Conservation (phyloP, 2,329 filamentous ascomycete species). For the Cryoendolithus antarcticus region DNA sequence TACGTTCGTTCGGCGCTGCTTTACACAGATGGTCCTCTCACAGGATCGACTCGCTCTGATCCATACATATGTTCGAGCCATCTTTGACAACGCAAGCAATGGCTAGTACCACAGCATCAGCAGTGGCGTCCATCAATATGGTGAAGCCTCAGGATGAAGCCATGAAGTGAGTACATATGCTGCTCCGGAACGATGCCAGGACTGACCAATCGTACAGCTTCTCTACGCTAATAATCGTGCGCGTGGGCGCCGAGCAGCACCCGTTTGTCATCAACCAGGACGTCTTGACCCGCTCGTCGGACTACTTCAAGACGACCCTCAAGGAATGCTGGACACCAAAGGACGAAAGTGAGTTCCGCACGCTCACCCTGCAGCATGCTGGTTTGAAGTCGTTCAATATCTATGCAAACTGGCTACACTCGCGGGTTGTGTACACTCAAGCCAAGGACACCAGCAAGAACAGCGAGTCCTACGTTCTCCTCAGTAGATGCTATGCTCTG, state of each 20-base stretch:
- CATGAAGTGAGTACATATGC: too few species aligned
- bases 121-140: too few species aligned
- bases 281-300: conserved; percentile 1
- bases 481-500: conserved; percentile 8
- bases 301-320: conserved; percentile 7
- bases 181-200: background rate
- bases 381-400: conserved; percentile 6
- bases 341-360: conserved; percentile 6
- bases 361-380: conserved; percentile 7
- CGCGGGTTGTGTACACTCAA: conserved; percentile 2
- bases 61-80: too few species aligned
- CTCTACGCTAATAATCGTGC: background rate
- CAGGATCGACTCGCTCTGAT: too few species aligned
- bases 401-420: conserved; percentile 14
- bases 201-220: background rate
- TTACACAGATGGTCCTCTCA: too few species aligned
- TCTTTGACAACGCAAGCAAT: too few species aligned
- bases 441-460: background rate
- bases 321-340: conserved; percentile 4
- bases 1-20: too few species aligned
- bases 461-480: background rate
- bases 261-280: conserved; percentile 1
- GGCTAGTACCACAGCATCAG: too few species aligned
- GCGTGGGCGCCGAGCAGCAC: background rate
- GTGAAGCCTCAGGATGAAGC: too few species aligned